phyloP scores from a whole-genome alignment of 179 eudicot species.

The Patellifolia procumbens region DNA sequence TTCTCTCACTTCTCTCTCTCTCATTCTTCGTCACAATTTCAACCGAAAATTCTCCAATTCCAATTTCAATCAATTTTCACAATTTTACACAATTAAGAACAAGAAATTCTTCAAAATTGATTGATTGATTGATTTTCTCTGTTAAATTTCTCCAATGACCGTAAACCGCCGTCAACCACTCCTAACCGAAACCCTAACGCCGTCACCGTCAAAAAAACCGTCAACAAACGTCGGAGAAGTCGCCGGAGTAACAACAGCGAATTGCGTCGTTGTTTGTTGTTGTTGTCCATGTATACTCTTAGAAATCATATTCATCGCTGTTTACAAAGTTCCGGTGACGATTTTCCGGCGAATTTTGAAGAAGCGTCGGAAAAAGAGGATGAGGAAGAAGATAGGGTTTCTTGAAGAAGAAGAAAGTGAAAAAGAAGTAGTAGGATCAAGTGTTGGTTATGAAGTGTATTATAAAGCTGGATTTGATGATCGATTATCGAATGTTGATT shows the following conservation, averaged over 20 bases:
- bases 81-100: neutral
- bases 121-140: neutral
- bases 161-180: slow-evolving; percentile 24
- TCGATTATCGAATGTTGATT: slow-evolving; percentile 11
- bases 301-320: slow-evolving; percentile 30
- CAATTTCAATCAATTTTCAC: neutral
- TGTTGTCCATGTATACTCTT: slow-evolving; percentile 43
- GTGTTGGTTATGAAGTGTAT: neutral
- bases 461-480: neutral
- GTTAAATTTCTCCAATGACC: slow-evolving; percentile 19
- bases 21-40: neutral
- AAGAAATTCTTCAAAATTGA: neutral
- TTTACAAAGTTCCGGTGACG: slow-evolving; percentile 35
- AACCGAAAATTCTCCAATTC: neutral
- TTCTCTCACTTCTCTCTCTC: neutral
- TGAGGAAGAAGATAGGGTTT: slow-evolving; percentile 13
- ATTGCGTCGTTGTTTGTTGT: slow-evolving; percentile 36
- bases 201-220: slow-evolving; percentile 13
- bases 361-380: slow-evolving; percentile 16
- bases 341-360: slow-evolving; percentile 30
- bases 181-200: slow-evolving; percentile 7
- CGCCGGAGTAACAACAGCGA: slow-evolving; percentile 47
- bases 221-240: slow-evolving; percentile 38
- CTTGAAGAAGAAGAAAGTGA: slow-evolving; percentile 14
- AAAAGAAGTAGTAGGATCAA: neutral